phyloP scores from a whole-genome alignment of 2,329 filamentous ascomycete species.

The Xylaria sp. region DNA sequence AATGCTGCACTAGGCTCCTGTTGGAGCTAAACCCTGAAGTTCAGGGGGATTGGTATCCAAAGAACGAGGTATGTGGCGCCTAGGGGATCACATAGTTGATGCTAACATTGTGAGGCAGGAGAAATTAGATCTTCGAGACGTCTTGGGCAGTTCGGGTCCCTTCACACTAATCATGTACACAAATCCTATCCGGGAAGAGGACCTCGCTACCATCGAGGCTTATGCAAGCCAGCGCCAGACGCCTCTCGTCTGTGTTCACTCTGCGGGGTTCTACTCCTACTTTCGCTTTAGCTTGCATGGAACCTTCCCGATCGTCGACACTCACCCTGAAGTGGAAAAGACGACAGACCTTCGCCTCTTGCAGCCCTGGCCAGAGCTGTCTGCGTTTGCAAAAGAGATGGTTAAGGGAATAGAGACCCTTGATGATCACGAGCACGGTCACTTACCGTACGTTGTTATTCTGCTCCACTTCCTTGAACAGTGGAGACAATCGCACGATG shows the following conservation, averaged over 20 bases:
- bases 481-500: slow-evolving; percentile 80
- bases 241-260: slow-evolving; percentile 85
- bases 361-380: slow-evolving; percentile 85
- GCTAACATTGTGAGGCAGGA: slow-evolving; percentile 43
- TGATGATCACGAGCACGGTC: slow-evolving; percentile 85
- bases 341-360: slow-evolving; percentile 87
- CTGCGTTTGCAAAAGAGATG: slow-evolving; percentile 72
- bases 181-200: slow-evolving; percentile 59
- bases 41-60: slow-evolving; percentile 75
- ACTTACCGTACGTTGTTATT: slow-evolving; percentile 87
- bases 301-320: slow-evolving; percentile 93
- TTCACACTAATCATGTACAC: slow-evolving; percentile 69
- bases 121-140: slow-evolving; percentile 52
- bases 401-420: slow-evolving; percentile 76
- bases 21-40: slow-evolving; percentile 95
- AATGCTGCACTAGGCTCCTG: slow-evolving; percentile 80
- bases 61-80: slow-evolving; percentile 53
- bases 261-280: slow-evolving; percentile 90
- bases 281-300: slow-evolving; percentile 82
- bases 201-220: slow-evolving; percentile 58
- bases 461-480: slow-evolving; percentile 82
- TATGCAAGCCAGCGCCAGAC: slow-evolving; percentile 68
- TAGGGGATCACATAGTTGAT: slow-evolving; percentile 13
- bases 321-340: slow-evolving; percentile 88
- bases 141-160: slow-evolving; percentile 55